phyloP scores from a whole-genome alignment of 2,329 filamentous ascomycete species.

The Madurella fahalii region DNA sequence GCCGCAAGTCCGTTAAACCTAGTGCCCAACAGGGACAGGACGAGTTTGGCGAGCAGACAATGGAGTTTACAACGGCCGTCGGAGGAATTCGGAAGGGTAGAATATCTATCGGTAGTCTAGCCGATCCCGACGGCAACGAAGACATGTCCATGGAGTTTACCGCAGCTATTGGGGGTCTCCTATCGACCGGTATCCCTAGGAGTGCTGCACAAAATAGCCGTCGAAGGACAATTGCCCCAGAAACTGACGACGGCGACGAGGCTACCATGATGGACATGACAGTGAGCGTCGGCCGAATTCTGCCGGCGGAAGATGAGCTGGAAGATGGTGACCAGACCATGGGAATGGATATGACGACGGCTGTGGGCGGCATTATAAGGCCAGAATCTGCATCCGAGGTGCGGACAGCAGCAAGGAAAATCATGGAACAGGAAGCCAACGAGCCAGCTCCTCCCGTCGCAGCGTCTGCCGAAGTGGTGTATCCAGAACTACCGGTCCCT shows the following conservation, averaged over 20 bases:
- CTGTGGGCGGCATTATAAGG: slow-evolving; percentile 59
- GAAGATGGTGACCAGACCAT: slow-evolving; percentile 39
- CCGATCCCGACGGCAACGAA: slow-evolving; percentile 49
- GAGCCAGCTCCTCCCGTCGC: slow-evolving; percentile 43
- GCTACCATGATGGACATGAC: slow-evolving; percentile 64
- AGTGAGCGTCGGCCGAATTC: slow-evolving; percentile 57
- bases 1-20: slow-evolving; percentile 24
- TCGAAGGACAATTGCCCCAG: slow-evolving; percentile 23
- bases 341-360: slow-evolving; percentile 65
- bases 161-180: slow-evolving; percentile 56
- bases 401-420: slow-evolving; percentile 47
- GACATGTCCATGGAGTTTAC: slow-evolving; percentile 80
- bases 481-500: slow-evolving; percentile 32
- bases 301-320: slow-evolving; percentile 34
- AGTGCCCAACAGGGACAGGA: slow-evolving; percentile 21
- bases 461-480: slow-evolving; percentile 36
- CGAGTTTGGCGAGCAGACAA: slow-evolving; percentile 61
- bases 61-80: slow-evolving; percentile 80
- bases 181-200: slow-evolving; percentile 29
- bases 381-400: slow-evolving; percentile 35
- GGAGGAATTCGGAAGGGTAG: slow-evolving; percentile 58
- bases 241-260: slow-evolving; percentile 32
- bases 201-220: slow-evolving; percentile 20
- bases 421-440: slow-evolving; percentile 57
- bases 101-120: slow-evolving; percentile 30